Conservation (phyloP, 106 monocot genomes). For the Hemerocallis citrina region DNA sequence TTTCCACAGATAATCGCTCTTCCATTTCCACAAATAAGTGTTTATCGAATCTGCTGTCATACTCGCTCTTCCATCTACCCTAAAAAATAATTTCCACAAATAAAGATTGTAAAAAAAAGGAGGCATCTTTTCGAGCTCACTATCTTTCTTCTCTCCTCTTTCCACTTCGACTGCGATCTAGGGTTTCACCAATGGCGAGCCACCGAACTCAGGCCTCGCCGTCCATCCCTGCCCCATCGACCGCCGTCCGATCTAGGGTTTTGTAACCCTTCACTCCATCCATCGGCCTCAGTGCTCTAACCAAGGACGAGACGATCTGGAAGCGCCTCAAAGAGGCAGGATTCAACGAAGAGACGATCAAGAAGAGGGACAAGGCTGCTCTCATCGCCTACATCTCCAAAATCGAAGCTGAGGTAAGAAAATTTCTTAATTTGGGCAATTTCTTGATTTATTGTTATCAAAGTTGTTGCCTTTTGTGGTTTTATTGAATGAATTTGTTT, state of each 20-base stretch:
- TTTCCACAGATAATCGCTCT: too few species aligned
- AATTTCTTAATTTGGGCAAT: neutral
- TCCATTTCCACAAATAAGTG: too few species aligned
- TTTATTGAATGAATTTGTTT: neutral
- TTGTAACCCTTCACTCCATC: neutral
- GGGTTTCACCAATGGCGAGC: too few species aligned
- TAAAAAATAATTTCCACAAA: too few species aligned
- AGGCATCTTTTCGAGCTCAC: too few species aligned
- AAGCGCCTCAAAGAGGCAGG: constrained; percentile 69
- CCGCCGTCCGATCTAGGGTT: constrained; percentile 29
- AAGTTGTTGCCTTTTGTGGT: neutral
- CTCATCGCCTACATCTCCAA: constrained; percentile 68
- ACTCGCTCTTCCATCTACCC: too few species aligned
- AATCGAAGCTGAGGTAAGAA: constrained; percentile 74
- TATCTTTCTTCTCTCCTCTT: too few species aligned
- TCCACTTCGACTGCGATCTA: too few species aligned
- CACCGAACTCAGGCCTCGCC: too few species aligned
- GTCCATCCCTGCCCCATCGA: too few species aligned
- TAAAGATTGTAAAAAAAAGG: too few species aligned
- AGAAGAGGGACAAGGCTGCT: constrained; percentile 82
- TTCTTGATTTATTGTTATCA: neutral
- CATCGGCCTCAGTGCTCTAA: neutral
- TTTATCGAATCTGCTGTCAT: too few species aligned
- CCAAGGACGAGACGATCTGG: constrained; percentile 75
- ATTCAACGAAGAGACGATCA: constrained; percentile 73